Base-by-base conservation (phyloP, 2,329 filamentous ascomycete species). In the Talaromyces sp. region DNA sequence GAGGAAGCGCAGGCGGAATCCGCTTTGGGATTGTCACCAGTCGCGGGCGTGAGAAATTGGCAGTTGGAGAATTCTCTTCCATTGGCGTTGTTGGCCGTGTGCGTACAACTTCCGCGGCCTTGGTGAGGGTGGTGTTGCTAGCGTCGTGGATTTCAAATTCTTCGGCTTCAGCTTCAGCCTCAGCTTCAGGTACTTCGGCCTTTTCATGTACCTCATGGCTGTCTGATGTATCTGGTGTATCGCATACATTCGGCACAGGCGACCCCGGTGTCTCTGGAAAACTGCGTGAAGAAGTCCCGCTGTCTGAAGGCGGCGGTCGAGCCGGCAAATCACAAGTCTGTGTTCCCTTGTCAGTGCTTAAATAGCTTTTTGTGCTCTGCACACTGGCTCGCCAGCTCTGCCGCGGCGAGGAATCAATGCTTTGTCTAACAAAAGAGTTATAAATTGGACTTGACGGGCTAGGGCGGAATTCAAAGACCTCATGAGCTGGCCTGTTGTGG, bases 21-120 rank as follows among this genome's bases (percentile, higher is more conserved):
- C 92, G 85, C 77, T 93, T 96, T 13, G 90, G 87, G 62, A 97
- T 96, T 53, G 86, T 92, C 30, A 97, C 91, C 57, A 97, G 80
- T 57, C 89, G 88, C 27, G 92, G 91, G 70, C 90, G 89, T 44
- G 86, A 88, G 61, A 92, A 86, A 60, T 86, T 83, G 59, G 89
- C 85, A 1, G 89, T 86, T 2, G 84, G 83, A 47, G 85, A 83
- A 58, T 86, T 83, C 7, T 82, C 79, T 17, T 73, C 69, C 19
- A 70, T 68, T 2, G 69, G 52, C 1, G 65, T 63, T 4, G 68
- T 62, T 2, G 70, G 65, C 1, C 66, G 65, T 27, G 64, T 49
- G 0, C 60, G 60, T 15, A 79, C 3, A 79, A 80, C 73, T 78
- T 87, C 58, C 3, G 36, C 36, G 36, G 64, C 69, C 51, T 69